Evolutionary conservation across 129 eudicot genomes (phyloP).

Genomic region (Helichrysum umbraculigerum): DNA sequence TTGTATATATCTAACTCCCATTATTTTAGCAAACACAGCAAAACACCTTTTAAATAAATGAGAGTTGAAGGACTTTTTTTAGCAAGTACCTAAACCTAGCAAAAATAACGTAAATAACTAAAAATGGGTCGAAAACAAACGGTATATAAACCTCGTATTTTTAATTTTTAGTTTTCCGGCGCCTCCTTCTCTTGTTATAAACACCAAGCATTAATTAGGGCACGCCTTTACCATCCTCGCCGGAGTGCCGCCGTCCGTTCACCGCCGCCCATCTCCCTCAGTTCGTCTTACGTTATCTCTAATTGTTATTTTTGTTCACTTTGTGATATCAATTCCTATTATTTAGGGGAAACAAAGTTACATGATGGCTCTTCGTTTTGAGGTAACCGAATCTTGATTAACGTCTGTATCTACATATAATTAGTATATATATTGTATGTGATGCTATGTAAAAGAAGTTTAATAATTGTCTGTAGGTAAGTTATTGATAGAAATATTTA

Average conservation of each 20-base stretch:
- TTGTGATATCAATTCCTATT: not conserved
- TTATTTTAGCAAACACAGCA: too few relatives aligned
- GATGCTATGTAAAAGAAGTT: too few relatives aligned
- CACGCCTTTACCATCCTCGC: constrained; percentile 18
- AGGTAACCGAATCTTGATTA: constrained; percentile 34
- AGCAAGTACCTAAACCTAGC: not conserved
- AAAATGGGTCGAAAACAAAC: not conserved
- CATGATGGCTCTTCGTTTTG: constrained; percentile 76
- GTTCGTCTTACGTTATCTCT: not conserved
- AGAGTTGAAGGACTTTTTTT: not conserved
- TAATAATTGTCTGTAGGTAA: not conserved
- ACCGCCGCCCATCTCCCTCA: constrained; percentile 13
- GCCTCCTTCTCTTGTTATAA: constrained; percentile 33
- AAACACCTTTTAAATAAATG: not conserved
- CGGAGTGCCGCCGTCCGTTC: not conserved
- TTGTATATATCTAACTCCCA: too few relatives aligned
- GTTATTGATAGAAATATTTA: too few relatives aligned
- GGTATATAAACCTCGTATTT: constrained; percentile 29
- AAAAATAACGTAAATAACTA: not conserved
- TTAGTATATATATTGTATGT: not conserved
- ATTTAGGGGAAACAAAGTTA: not conserved
- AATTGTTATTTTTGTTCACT: constrained; percentile 14
- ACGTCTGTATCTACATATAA: not conserved
- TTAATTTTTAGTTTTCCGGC: constrained; percentile 34
- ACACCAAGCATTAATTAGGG: constrained; percentile 20